A percentile compares a stretch with the other conserved stretches of the same genome.
Evolutionary conservation across 495 filamentous ascomycete genomes (phyloP).

Genomic region (Penicillium canescens): DNA sequence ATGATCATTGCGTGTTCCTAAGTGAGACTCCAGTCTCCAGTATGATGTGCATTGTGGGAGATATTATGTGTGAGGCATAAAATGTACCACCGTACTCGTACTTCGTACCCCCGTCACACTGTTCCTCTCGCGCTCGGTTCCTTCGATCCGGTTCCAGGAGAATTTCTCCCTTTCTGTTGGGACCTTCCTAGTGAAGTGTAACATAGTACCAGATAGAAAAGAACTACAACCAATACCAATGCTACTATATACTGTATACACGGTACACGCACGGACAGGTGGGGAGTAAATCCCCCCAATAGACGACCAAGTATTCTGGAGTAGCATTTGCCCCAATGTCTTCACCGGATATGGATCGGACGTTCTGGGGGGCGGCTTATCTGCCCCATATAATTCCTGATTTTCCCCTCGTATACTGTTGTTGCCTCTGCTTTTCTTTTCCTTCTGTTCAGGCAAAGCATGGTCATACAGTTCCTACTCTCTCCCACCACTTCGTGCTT

Average conservation of each 20-base stretch:
- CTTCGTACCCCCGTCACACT: too few relatives aligned
- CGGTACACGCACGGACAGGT: not conserved
- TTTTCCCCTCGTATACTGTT: not conserved
- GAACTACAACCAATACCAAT: too few relatives aligned
- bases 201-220: too few relatives aligned
- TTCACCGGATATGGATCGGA: slow-evolving; percentile 11
- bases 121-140: too few relatives aligned
- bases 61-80: not conserved
- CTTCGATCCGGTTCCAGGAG: too few relatives aligned
- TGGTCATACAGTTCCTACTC: slow-evolving; percentile 15
- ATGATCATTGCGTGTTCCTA: not conserved
- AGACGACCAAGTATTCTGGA: not conserved
- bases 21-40: not conserved
- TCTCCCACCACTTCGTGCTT: slow-evolving; percentile 31
- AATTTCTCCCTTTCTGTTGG: too few relatives aligned
- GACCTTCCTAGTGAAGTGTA: too few relatives aligned
- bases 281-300: not conserved
- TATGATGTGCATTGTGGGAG: not conserved
- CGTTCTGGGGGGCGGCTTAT: slow-evolving; percentile 6
- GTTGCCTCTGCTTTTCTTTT: not conserved
- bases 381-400: slow-evolving; percentile 8
- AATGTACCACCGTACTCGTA: not conserved
- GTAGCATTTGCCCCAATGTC: slow-evolving; percentile 11
- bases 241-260: not conserved
- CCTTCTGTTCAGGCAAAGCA: slow-evolving; percentile 11